These are phyloP conservation scores for Fusarium sp. DNA, from an alignment of 2,329 filamentous ascomycete genomes.

Conservation along the genomic window DNA sequence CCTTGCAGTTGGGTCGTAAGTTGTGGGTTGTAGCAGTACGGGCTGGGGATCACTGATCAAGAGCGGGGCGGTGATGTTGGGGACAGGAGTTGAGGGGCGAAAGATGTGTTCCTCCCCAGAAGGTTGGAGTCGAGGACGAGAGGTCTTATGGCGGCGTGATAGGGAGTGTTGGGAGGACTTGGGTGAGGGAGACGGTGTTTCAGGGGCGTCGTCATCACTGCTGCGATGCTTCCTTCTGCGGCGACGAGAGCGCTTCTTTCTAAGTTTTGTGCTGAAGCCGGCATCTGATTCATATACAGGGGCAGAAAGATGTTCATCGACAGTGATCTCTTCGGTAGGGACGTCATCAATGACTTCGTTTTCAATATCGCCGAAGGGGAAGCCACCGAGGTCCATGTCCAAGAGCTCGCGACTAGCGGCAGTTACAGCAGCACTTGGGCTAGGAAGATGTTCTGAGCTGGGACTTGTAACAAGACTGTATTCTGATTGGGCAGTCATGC, in stretches of 20 bases:
- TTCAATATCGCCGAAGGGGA: constrained; percentile 53
- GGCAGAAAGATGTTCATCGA: constrained; percentile 14
- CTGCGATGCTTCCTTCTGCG: constrained; percentile 53
- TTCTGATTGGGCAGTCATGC: constrained; percentile 44
- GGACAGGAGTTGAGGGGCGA: constrained; percentile 47
- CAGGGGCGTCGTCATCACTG: constrained; percentile 42
- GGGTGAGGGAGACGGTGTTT: constrained; percentile 32
- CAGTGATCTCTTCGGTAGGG: constrained; percentile 46
- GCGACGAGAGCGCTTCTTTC: constrained; percentile 56
- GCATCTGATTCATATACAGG: constrained; percentile 41
- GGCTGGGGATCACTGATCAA: constrained; percentile 62
- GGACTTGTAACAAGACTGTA: constrained; percentile 51
- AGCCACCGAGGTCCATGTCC: constrained; percentile 54
- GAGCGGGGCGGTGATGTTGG: constrained; percentile 62
- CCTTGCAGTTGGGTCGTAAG: constrained; percentile 61
- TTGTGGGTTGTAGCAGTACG: constrained; percentile 67
- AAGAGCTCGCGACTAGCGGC: constrained; percentile 64
- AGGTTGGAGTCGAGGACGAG: constrained; percentile 40
- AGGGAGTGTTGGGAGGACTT: constrained; percentile 40
- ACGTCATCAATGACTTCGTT: constrained; percentile 48
- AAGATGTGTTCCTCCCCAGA: constrained; percentile 44
- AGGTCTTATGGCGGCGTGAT: constrained; percentile 43
- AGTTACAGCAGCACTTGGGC: constrained; percentile 65
- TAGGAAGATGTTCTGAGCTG: constrained; percentile 55
- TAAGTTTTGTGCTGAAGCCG: constrained; percentile 61